Conservation (phyloP, 306 rosid species). For the Cyamopsis tetragonoloba region DNA sequence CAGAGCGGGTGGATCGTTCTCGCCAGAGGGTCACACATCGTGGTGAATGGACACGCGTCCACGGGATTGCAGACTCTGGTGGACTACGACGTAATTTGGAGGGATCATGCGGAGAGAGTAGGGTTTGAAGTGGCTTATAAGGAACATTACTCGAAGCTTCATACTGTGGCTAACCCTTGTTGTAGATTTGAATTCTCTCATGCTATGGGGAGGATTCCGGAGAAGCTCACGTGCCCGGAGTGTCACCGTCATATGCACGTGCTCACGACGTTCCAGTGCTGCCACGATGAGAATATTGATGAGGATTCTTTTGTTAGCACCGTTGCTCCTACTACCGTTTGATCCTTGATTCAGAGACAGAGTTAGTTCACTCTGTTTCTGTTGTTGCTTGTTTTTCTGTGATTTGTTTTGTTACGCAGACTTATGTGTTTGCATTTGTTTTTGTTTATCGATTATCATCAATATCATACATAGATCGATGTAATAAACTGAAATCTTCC, state of each 20-base stretch:
- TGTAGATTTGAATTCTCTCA: constrained; percentile 43
- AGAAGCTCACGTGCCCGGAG: constrained; percentile 42
- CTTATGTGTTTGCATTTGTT: neutral
- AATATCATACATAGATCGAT: neutral
- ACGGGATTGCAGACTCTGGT: constrained; percentile 30
- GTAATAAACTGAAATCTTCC: constrained; percentile 12
- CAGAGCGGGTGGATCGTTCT: constrained; percentile 48
- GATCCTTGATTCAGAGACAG: neutral
- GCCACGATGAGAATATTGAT: constrained; percentile 40
- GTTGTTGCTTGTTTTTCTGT: neutral
- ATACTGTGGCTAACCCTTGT: constrained; percentile 29
- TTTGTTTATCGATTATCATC: neutral
- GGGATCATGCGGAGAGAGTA: constrained; percentile 19
- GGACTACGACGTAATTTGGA: constrained; percentile 46
- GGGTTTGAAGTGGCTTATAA: constrained; percentile 44
- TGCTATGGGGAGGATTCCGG: constrained; percentile 38
- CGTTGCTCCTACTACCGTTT: constrained; percentile 16
- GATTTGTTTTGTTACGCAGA: neutral
- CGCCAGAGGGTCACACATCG: constrained; percentile 38
- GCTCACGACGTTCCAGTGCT: constrained; percentile 53
- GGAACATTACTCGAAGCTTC: constrained; percentile 32
- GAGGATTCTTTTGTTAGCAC: constrained; percentile 24
- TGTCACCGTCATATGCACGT: constrained; percentile 46
- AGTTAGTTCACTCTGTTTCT: neutral
- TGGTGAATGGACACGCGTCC: constrained; percentile 44